Base-by-base conservation (phyloP, 108 stramenopile genomes). In the Epithemia pelagica region DNA sequence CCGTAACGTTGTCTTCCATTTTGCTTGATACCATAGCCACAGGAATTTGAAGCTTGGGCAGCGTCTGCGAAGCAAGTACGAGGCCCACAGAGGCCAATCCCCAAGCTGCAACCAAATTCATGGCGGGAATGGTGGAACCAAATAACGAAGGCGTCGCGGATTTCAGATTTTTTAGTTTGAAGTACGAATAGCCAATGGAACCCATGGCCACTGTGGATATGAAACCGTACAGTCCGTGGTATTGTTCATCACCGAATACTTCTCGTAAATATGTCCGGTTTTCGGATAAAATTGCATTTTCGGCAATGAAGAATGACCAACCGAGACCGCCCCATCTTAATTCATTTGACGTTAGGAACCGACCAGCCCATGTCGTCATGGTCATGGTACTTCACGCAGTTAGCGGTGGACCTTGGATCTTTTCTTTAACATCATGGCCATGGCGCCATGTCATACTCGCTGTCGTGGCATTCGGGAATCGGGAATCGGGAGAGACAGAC, bases 251-350 rank as follows among this genome's bases (percentile, higher is more conserved):
- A 3, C 80, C 70, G 0, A 74, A 83, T 23, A 90, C 32, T 32
- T 78, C 30, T 26, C 73, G 65, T 21, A 96, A 67, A 25, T 61
- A 78, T 0, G 89, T 81, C 51, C 95, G 83, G 74, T 96, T 96
- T 68, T 96, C 91, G 57, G 85, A 85, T n/a, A 96, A 71, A 25
- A 96, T 53, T 33, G 83, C 75, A 64, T 96, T 96, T 60, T 96
- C 92, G 32, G 77, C 71, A 54, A 90, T 80, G 73, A 94, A 94
- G 64, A 94, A 83, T 20, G 81, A 53, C 92, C 92, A 94, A 0
- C 86, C 84, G 2, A 82, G 83, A 2, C 74, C 70, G 7, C 87
- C 92, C 89, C 89, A 94, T 27, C 56, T 7, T 21, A 8, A 7
- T 27, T 58, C 25, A 23, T 23, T 23, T 8, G 56, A 58, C 5